Base-by-base conservation (phyloP, 495 filamentous ascomycete species). In the Penicillium lagena region DNA sequence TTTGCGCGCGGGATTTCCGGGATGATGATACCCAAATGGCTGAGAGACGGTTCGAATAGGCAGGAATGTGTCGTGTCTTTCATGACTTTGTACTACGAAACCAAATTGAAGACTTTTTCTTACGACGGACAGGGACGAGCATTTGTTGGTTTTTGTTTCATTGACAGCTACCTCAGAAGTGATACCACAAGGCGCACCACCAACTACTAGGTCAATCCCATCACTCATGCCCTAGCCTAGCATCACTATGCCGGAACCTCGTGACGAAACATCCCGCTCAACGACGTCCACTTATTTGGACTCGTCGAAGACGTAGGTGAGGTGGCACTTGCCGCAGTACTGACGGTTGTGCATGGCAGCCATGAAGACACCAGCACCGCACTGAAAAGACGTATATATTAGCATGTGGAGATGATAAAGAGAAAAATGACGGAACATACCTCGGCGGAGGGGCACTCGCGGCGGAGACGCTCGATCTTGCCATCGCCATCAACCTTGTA, bases 281-380 rank as follows among this genome's bases (percentile, higher is more conserved):
- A 62, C 44, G 33, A 36, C 39, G 44, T 48, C 64, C 63, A 56
- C 63, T 60, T 80, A 79, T 57, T 79, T 78, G 60, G 75, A 76
- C 78, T 90, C 86, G 71, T 97, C 94, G 76, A 99, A 97, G 75
- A 97, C 90, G 78, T 99, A 99, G 77, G 93, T 99, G 49, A 97
- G 82, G 80, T 99, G 93, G 85, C 93, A 99, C 66, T 85, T 87
- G 53, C 93, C 93, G 69, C 93, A 99, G 83, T 99, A 99, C 71
- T 99, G 94, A 62, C 93, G 88, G 77, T 99, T 95, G 77, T 94
- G 87, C 89, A 95, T 95, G 59, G 91, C 89, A 69, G 93, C 93
- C 93, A 99, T 99, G 87, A 99, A 99, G 79, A 96, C 81, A 86
- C 93, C 93, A 60, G 93, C 93, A 80, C 93, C 93, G 68, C 93